Base-by-base conservation (phyloP, 2,329 filamentous ascomycete genomes). In the Alternaria atra region DNA sequence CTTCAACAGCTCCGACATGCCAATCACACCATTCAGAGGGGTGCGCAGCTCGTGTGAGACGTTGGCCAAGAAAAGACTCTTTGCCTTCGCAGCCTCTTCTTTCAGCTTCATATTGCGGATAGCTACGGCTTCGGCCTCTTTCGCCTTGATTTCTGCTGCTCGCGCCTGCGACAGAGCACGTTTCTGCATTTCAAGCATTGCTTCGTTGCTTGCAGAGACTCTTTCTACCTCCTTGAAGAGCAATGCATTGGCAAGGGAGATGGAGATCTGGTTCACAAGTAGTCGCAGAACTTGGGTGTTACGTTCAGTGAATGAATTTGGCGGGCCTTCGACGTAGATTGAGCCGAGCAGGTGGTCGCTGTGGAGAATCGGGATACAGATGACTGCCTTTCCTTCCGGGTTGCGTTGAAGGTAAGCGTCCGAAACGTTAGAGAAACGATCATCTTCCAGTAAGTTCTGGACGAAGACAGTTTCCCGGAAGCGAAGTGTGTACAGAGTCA, bases 41-140 rank as follows among this genome's bases (percentile, higher is more conserved):
- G 84, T 86, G 5, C 84, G 57, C 59, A 94, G 80, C 78, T 94
- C 84, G 63, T 80, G 79, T 4, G 81, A 84, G 3, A 85, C 84
- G 52, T 86, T 86, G 5, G 84, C 84, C 4, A 86, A 72, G 75
- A 94, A 94, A 58, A 94, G 92, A 2, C 89, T 91, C 76, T 94
- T 94, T 39, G 91, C 91, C 77, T 91, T 92, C 23, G 91, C 91
- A 10, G 91, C 91, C 76, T 94, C 91, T 74, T 94, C 91, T 15
- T 92, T 92, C 39, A 94, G 84, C 78, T 91, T 90, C 74, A 94
- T 91, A 75, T 92, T 93, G 61, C 89, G 87, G 73, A 91, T 88
- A 7, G 91, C 91, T 73, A 92, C 88, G 0, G 90, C 87, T 75
- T 94, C 91, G 1, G 91, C 91, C 53, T 86, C 82, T 76, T 92